Evolutionary conservation across 1,139 yeast genomes (phyloP).

Genomic region (Spathaspora jeffriesii): DNA sequence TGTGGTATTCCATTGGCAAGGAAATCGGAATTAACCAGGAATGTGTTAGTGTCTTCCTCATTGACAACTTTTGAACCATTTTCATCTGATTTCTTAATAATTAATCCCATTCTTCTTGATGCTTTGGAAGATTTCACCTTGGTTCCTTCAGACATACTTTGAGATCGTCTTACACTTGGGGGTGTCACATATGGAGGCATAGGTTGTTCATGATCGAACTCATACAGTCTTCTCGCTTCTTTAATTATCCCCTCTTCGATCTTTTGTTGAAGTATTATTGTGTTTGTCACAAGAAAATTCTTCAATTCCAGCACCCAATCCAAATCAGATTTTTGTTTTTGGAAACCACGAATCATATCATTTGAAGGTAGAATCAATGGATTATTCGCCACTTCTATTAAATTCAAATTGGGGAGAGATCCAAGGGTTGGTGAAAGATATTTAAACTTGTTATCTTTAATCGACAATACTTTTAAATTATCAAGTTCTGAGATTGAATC

Average conservation of each 20-base stretch:
- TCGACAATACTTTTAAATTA: constrained; percentile 56
- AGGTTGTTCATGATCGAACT: constrained; percentile 3
- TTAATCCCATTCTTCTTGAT: constrained; percentile 65
- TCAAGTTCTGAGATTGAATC: constrained; percentile 41
- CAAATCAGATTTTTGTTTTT: constrained; percentile 37
- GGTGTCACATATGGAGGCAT: constrained; percentile 10
- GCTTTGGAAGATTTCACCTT: constrained; percentile 68
- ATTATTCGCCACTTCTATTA: constrained; percentile 72
- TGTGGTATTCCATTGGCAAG: constrained; percentile 8
- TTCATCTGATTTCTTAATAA: constrained; percentile 46
- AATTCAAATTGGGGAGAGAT: constrained; percentile 51
- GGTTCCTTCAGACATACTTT: constrained; percentile 44
- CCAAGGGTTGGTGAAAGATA: constrained; percentile 59
- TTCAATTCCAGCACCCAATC: constrained; percentile 62
- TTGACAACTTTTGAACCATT: constrained; percentile 10
- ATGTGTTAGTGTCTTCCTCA: constrained; percentile 12
- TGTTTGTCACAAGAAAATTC: constrained; percentile 35
- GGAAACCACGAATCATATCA: constrained; percentile 35
- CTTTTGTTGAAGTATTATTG: constrained; percentile 22
- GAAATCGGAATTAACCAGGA: constrained; percentile 14
- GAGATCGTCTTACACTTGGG: constrained; percentile 39
- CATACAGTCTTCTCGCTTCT: constrained; percentile 6
- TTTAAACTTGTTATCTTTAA: constrained; percentile 62
- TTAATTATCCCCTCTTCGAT: constrained; percentile 17
- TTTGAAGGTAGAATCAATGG: constrained; percentile 58